Conservation (phyloP, 1,284 basidiomycete genomes). For the Leccinum pachyderme region DNA sequence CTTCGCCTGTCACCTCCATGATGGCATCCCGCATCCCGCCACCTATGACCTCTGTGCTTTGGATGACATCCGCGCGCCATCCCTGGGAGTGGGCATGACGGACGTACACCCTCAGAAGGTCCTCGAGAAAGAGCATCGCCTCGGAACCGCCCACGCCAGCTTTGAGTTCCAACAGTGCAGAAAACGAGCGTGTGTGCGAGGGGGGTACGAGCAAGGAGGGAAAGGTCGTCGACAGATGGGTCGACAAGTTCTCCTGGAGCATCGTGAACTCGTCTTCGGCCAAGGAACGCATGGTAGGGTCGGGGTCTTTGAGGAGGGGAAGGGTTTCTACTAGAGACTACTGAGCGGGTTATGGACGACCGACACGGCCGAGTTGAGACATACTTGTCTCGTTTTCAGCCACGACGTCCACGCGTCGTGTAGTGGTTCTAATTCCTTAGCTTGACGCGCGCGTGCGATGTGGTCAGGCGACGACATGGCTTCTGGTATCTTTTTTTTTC, state of each 20-base stretch:
- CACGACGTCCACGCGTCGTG: slow-evolving; percentile 52
- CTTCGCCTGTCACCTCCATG: slow-evolving; percentile 76
- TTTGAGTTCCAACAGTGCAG: slow-evolving; percentile 87
- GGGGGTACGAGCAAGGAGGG: slow-evolving; percentile 72
- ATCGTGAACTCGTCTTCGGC: slow-evolving; percentile 68
- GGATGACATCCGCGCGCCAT: slow-evolving; percentile 54
- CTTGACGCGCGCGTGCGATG: slow-evolving; percentile 42
- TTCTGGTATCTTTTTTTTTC: slow-evolving; percentile 34
- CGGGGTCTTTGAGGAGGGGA: slow-evolving; percentile 69
- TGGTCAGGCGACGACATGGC: slow-evolving; percentile 38
- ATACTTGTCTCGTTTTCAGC: slow-evolving; percentile 41
- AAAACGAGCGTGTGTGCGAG: slow-evolving; percentile 61
- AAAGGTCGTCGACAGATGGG: slow-evolving; percentile 54
- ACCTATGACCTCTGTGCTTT: slow-evolving; percentile 51
- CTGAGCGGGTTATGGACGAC: slow-evolving; percentile 25
- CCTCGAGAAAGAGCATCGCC: slow-evolving; percentile 77
- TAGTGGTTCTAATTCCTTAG: slow-evolving; percentile 55
- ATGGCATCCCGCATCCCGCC: slow-evolving; percentile 84
- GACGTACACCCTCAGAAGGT: slow-evolving; percentile 84
- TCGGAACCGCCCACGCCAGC: slow-evolving; percentile 94
- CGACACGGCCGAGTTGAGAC: slow-evolving; percentile 16
- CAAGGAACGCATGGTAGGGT: slow-evolving; percentile 73
- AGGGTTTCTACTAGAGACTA: slow-evolving; percentile 68
- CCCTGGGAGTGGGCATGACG: slow-evolving; percentile 54
- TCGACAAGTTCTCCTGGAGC: slow-evolving; percentile 50